A percentile compares a stretch with the other conserved stretches of the same genome.
Evolutionary conservation across 2,329 filamentous ascomycete genomes (phyloP).

Genomic region (Pyricularia grisea): DNA sequence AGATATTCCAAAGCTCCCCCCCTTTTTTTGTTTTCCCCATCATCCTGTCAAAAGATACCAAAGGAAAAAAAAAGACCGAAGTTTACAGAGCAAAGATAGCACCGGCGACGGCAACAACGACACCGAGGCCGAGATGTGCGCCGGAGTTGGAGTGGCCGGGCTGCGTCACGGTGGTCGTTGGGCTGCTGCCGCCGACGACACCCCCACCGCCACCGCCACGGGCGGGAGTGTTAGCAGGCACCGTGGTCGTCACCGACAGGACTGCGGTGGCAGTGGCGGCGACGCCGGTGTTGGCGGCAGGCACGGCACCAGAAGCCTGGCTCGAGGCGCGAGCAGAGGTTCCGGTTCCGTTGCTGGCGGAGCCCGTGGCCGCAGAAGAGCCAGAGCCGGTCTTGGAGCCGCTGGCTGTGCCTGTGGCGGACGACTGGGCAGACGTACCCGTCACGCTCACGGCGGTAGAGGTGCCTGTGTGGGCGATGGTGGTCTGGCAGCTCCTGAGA

Average conservation of each 20-base stretch:
- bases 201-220: not conserved
- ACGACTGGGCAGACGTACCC: not conserved
- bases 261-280: not conserved
- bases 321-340: not conserved
- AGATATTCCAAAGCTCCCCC: not conserved
- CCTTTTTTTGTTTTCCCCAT: not conserved
- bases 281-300: not conserved
- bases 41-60: not conserved
- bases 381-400: not conserved
- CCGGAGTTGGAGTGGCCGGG: not conserved
- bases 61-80: not conserved
- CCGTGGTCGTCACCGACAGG: not conserved
- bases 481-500: not conserved
- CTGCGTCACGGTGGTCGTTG: not conserved
- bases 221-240: not conserved
- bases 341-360: not conserved
- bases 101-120: not conserved
- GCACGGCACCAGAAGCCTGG: not conserved
- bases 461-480: slow-evolving; percentile 17
- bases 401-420: not conserved
- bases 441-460: slow-evolving; percentile 19
- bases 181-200: not conserved
- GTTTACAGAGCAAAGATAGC: not conserved
- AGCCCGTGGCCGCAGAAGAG: not conserved
- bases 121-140: not conserved